Percentiles rank a stretch among this genome's conserved stretches.
These are phyloP conservation scores for Leccinellum rugosiceps DNA, from an alignment of 768 basidiomycete species.

Conservation along the genomic window DNA sequence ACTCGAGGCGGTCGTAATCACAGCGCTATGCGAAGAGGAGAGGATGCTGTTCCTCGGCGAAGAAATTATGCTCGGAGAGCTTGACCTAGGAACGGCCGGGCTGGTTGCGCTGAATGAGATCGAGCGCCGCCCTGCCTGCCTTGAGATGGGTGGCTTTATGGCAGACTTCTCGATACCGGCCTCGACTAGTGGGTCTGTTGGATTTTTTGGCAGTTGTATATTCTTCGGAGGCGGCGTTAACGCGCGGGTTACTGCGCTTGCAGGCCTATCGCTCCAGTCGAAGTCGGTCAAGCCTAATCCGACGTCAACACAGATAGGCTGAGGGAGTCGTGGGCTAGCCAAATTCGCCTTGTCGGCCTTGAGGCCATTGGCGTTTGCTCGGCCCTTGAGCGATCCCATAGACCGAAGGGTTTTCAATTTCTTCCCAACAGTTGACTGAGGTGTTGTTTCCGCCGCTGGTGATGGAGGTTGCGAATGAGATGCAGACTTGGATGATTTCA, in stretches of 20 bases:
- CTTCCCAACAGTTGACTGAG: constrained; percentile 38
- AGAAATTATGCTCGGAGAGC: constrained; percentile 49
- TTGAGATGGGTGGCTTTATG: constrained; percentile 35
- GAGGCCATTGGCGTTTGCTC: constrained; percentile 24
- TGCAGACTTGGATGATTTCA: constrained; percentile 45
- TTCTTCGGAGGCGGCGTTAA: constrained; percentile 20
- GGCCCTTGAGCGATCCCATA: constrained; percentile 75
- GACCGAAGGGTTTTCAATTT: constrained; percentile 73
- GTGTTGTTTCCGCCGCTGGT: constrained; percentile 37
- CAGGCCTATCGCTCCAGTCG: constrained; percentile 43
- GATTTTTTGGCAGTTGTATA: constrained; percentile 17
- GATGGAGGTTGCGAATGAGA: constrained; percentile 47
- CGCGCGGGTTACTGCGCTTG: constrained; percentile 9
- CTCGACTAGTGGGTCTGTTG: constrained; percentile 15
- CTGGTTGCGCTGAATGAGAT: constrained; percentile 54
- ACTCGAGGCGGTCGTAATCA: constrained; percentile 24
- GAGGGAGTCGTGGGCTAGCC: constrained; percentile 52
- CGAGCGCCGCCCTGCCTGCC: constrained; percentile 62
- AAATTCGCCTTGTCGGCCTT: constrained; percentile 38
- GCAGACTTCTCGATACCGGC: constrained; percentile 35
- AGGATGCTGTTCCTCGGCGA: constrained; percentile 50
- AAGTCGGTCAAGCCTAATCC: constrained; percentile 56
- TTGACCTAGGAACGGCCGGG: constrained; percentile 31
- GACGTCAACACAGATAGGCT: constrained; percentile 51
- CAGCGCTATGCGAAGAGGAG: constrained; percentile 24